Evolutionary conservation across 306 rosid genomes (phyloP), one percentile per base, ranked within the genome.

Genomic region (Calophaca sinica): DNA sequence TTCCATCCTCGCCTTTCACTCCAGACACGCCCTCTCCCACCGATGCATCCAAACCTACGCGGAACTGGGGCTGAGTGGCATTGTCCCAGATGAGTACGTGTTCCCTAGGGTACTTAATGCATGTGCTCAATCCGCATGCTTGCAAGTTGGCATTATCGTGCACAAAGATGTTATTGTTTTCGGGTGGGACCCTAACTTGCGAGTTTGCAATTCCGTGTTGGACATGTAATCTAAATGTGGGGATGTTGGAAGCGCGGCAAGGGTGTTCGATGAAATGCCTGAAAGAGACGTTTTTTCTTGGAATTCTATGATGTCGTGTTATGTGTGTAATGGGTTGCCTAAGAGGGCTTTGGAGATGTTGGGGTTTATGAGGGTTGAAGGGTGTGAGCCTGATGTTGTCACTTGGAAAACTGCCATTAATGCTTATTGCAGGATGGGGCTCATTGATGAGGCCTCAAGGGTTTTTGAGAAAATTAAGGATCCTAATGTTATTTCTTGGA

Each of bases 401-500:
- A 80, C 88, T 5, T 82, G 86, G 82, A 82, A 84, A 73, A 82
- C 80, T 2, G 28, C 74, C n/a, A 82, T 87, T 82, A 86, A 74
- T 77, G 85, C 88, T 70, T 84, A 82, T 77, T 77, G 73, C 52
- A 68, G 42, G 77, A 74, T 80, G 80, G 82, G 87, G 13, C 62
- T 41, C 0, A 74, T 73, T 39, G n/a, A 57, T 6, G 80, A 77
- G 49, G 91, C 87, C 5, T 65, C 7, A 5, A 68, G 45, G 75
- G 64, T 82, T 6, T 84, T 87, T 31, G 35, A 53, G n/a, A 77
- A 66, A 46, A 84, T 84, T 59, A 50, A 82, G 71, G 68, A 66
- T 42, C 87, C 91, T 60, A 84, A 74, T 74, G 62, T 84, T 62
- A 79, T 84, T 41, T 87, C 87, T 6, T 87, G 87, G 85, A 87